Evolutionary conservation across 495 filamentous ascomycete species (phyloP), one percentile per base, ranked within the genome.

Genomic region (Neurospora sp.): DNA sequence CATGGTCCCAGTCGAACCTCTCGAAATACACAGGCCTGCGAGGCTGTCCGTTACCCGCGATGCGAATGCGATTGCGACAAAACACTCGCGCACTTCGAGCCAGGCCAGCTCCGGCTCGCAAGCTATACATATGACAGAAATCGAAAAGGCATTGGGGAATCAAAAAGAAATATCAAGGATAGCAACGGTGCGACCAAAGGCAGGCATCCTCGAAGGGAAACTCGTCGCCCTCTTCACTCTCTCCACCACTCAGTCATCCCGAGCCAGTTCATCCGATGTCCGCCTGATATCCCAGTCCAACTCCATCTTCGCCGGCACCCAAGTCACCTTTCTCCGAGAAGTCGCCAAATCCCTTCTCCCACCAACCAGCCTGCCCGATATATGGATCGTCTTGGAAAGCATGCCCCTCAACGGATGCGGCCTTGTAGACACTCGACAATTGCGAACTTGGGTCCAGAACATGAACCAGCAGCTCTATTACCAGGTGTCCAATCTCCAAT

Each of bases 381-480:
- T 83, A 4, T 86, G 84, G 84, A 78, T 85, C 39, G 80, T 81
- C 8, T 71, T 86, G 75, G 83, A 85, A 69, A 77, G 70, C 14
- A 85, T 86, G 81, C 84, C 84, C 6, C n/a, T 82, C 3, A 83
- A 80, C 37, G 79, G 81, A 0, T 59, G 77, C 2, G 82, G 81
- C 42, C 79, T 83, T 35, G 59, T 80, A 69, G 81, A 86, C 72
- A 76, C 81, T 44, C 83, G 84, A 39, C 81, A 81, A 48, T 42
- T 86, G 69, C 84, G 84, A 35, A 86, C 84, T 0, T 86, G 84
- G 84, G 80, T 79, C 9, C 84, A 86, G 74, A 86, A 86, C 70
- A 82, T 83, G 41, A 85, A 85, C 69, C 80, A 85, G 27, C 80
- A 83, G 54, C 66, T 83, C 20, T 78, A 84, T 69, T 80, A 81